Percentiles rank a stretch among this genome's conserved stretches.
These are phyloP conservation scores for Scytalidium lignicola DNA, from an alignment of 2,329 filamentous ascomycete genomes.

Conservation along the genomic window DNA sequence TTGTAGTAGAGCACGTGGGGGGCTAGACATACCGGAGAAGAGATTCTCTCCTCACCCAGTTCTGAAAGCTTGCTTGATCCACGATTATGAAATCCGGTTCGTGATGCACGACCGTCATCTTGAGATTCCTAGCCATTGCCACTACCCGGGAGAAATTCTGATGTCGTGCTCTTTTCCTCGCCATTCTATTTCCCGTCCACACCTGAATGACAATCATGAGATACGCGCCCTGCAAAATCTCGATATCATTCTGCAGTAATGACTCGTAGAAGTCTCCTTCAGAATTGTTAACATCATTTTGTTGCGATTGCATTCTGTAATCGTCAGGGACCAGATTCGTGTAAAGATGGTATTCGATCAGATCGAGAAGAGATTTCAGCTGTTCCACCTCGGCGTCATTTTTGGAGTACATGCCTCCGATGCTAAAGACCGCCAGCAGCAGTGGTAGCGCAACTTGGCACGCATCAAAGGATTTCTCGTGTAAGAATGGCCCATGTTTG, in stretches of 20 bases:
- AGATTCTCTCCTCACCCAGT: slow-evolving; percentile 24
- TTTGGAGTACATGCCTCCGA: slow-evolving; percentile 10
- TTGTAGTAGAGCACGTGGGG: no score
- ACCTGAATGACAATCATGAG: slow-evolving; percentile 27
- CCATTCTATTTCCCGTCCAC: slow-evolving; percentile 24
- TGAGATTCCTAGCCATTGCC: slow-evolving; percentile 22
- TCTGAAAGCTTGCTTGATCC: slow-evolving; percentile 20
- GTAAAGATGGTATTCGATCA: slow-evolving; percentile 22
- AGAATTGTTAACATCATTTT: background rate
- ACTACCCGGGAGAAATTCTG: slow-evolving; percentile 23
- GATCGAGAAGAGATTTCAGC: slow-evolving; percentile 20
- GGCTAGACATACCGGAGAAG: slow-evolving; percentile 18
- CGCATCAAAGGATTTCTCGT: slow-evolving; percentile 6
- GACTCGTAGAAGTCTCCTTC: background rate
- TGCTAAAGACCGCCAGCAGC: slow-evolving; percentile 6
- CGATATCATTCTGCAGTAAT: slow-evolving; percentile 8
- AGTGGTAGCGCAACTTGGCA: slow-evolving; percentile 6
- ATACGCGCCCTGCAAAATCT: slow-evolving; percentile 28
- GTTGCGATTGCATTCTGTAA: background rate
- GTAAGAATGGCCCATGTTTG: slow-evolving; percentile 6
- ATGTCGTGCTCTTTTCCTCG: slow-evolving; percentile 23
- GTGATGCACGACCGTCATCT: slow-evolving; percentile 22
- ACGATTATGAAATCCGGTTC: slow-evolving; percentile 16
- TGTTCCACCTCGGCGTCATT: slow-evolving; percentile 15
- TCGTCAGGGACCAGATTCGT: slow-evolving; percentile 6